Conservation (phyloP, 2,329 filamentous ascomycete species). For the Beauveria sp. region DNA sequence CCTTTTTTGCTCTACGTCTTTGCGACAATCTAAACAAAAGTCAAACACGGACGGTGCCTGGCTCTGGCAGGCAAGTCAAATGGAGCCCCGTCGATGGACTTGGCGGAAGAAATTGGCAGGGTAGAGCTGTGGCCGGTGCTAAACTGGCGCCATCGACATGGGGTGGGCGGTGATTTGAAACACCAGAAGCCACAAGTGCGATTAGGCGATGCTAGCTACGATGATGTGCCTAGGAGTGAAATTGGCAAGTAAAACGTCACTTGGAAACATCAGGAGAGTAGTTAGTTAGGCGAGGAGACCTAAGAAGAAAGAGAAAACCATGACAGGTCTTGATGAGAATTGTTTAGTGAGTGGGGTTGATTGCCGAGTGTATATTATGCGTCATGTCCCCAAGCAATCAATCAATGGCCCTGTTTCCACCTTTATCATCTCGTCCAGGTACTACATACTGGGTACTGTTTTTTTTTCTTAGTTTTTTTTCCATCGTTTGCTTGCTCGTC, state of each 20-base stretch:
- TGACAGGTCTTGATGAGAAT: neutral
- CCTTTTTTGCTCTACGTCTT: neutral
- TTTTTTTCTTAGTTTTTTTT: neutral
- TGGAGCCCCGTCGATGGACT: neutral
- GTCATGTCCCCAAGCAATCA: neutral
- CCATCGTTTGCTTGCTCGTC: neutral
- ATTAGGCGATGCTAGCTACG: conserved; percentile 5
- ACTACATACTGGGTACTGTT: too few species aligned
- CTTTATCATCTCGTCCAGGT: neutral
- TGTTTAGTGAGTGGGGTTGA: neutral
- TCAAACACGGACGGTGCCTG: conserved; percentile 3
- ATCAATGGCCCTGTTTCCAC: neutral
- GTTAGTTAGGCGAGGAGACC: neutral
- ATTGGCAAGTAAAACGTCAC: neutral
- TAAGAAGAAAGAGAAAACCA: neutral
- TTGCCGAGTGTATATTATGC: neutral
- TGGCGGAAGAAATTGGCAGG: neutral
- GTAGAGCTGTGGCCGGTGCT: neutral
- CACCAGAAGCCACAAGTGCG: neutral
- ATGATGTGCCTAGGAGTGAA: neutral
- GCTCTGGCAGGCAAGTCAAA: neutral
- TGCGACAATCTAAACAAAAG: conserved; percentile 1
- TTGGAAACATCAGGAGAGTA: neutral
- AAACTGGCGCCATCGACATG: conserved; percentile 9
- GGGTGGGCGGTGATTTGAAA: conserved; percentile 9